phyloP scores from a whole-genome alignment of 1,284 basidiomycete genomes.

The Rhodotorula mucilaginosa region DNA sequence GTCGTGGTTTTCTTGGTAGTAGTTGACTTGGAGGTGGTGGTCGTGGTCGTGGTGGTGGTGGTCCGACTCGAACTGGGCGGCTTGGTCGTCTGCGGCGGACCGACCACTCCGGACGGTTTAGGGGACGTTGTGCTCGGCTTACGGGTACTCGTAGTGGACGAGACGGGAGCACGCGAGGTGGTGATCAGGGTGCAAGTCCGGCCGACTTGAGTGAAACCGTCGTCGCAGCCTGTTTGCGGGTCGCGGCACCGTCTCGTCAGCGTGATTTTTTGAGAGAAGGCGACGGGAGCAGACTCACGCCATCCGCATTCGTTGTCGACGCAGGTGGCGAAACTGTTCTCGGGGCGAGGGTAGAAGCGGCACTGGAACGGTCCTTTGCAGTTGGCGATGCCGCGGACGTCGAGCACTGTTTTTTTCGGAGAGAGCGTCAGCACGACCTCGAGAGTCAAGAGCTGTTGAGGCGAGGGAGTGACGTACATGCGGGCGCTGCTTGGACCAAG shows the following conservation, averaged over 20 bases:
- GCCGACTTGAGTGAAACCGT: conserved; percentile 6
- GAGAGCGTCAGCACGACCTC: not conserved
- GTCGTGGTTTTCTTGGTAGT: not conserved
- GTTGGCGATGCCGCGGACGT: not conserved
- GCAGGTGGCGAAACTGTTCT: conserved; percentile 6
- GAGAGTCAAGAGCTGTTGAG: not conserved
- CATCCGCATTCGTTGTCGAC: conserved; percentile 2
- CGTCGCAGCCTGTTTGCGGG: conserved; percentile 1
- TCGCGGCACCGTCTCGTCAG: not conserved
- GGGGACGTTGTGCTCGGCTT: not conserved
- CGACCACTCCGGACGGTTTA: not conserved
- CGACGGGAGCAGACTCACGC: not conserved
- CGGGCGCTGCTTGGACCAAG: not conserved
- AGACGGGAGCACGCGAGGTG: not conserved
- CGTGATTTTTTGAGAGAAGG: too few species aligned
- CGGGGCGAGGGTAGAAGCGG: conserved; percentile 3
- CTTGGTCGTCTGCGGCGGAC: not conserved
- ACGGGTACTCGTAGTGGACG: not conserved
- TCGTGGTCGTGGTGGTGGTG: not conserved
- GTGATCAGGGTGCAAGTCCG: not conserved
- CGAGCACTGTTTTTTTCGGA: not conserved
- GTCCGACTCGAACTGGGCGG: not conserved
- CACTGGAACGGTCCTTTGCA: conserved; percentile 20
- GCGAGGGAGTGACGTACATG: not conserved
- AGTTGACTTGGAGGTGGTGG: not conserved